phyloP scores from a whole-genome alignment of 228 moss, liverwort and hornwort species.

The Sphagnum fallax region DNA sequence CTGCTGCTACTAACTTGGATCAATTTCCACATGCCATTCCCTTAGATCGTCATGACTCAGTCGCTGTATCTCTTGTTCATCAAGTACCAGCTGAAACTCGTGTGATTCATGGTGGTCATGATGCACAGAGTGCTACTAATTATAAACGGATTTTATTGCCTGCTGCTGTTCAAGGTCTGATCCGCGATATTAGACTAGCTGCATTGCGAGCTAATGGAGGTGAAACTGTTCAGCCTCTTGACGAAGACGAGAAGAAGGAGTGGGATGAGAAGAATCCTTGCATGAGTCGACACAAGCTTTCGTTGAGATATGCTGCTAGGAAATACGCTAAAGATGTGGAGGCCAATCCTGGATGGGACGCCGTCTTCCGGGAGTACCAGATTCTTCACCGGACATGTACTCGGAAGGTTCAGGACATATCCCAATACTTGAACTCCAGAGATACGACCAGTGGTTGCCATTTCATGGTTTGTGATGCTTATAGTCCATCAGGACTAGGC shows the following conservation, averaged over 20 bases:
- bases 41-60: no score
- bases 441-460: conserved; percentile 26
- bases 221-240: neutral
- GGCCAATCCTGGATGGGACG: conserved; percentile 25
- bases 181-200: neutral
- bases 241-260: conserved; percentile 7
- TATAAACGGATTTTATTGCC: no score
- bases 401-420: conserved; percentile 21
- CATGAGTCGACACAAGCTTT: conserved; percentile 25
- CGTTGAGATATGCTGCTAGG: conserved; percentile 21
- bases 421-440: conserved; percentile 6
- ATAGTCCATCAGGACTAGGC: conserved; percentile 22
- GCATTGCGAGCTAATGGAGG: neutral
- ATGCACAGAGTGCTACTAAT: no score
- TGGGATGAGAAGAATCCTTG: conserved; percentile 31
- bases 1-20: no score
- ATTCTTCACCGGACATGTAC: conserved; percentile 35
- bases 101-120: no score
- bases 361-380: conserved; percentile 27
- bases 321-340: conserved; percentile 19
- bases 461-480: conserved; percentile 30
- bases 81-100: no score
- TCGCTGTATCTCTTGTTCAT: no score
- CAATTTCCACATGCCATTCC: no score
- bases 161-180: neutral